phyloP scores from a whole-genome alignment of 75 land plant species.

The Selaginella tamariscina region DNA sequence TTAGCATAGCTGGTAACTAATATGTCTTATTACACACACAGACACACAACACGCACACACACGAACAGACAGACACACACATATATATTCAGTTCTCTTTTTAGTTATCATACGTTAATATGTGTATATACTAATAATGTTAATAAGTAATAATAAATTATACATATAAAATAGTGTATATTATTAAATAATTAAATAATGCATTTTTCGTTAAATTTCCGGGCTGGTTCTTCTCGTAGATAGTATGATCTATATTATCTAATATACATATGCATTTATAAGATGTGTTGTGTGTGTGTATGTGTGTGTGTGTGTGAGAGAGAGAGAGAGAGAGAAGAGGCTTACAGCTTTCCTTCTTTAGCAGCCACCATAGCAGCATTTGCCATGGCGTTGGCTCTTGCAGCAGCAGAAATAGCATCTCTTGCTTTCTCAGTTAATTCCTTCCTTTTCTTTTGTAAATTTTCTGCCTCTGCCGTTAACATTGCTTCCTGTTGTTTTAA shows the following conservation, averaged over 20 bases:
- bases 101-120: too few relatives aligned
- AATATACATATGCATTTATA: background rate
- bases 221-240: background rate
- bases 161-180: too few relatives aligned
- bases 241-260: background rate
- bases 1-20: too few relatives aligned
- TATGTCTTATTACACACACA: background rate
- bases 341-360: slow-evolving; percentile 20
- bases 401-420: slow-evolving; percentile 20
- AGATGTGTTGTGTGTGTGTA: too few relatives aligned
- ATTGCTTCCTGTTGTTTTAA: background rate
- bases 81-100: too few relatives aligned
- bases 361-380: slow-evolving; percentile 16
- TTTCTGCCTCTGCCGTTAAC: slow-evolving; percentile 16
- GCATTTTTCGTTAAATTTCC: background rate
- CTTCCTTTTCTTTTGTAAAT: slow-evolving; percentile 15
- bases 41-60: too few relatives aligned
- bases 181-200: background rate
- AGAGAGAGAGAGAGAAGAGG: too few relatives aligned
- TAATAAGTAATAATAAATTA: too few relatives aligned
- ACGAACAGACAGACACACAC: too few relatives aligned
- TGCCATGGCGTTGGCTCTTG: background rate
- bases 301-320: too few relatives aligned
- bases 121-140: too few relatives aligned
- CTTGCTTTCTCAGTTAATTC: slow-evolving; percentile 21